Evolutionary conservation across 192 early-diverging fungal species (phyloP).

Genomic region (Endogone sp.): DNA sequence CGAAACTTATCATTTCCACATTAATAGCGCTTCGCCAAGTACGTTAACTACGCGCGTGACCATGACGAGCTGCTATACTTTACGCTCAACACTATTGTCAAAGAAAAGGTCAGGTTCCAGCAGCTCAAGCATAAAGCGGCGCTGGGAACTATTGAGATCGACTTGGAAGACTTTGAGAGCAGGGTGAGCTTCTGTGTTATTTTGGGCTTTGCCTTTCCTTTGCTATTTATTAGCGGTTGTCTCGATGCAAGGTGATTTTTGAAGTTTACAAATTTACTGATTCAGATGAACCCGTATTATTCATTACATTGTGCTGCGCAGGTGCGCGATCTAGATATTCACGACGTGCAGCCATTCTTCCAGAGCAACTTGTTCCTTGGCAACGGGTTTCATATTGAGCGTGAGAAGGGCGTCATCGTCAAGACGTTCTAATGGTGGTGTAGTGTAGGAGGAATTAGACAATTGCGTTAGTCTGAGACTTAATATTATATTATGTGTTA

Average conservation of each 20-base stretch:
- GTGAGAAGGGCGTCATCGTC: constrained; percentile 31
- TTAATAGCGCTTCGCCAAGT: constrained; percentile 72
- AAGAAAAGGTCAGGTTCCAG: constrained; percentile 72
- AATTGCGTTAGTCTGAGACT: no score
- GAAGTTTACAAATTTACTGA: background rate
- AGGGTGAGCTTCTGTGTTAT: constrained; percentile 17
- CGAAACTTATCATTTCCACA: background rate
- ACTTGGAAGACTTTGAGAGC: constrained; percentile 60
- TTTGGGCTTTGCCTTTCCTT: background rate
- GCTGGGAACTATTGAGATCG: constrained; percentile 55
- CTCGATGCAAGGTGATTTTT: background rate
- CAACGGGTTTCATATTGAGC: constrained; percentile 37
- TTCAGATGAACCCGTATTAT: constrained; percentile 3
- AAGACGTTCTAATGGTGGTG: constrained; percentile 15
- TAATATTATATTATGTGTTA: no score
- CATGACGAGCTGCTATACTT: constrained; percentile 78
- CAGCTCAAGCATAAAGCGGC: constrained; percentile 56
- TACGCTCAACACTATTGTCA: constrained; percentile 66
- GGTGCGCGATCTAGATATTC: constrained; percentile 56
- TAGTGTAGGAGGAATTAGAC: no score
- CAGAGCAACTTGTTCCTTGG: constrained; percentile 44
- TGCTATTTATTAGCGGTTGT: constrained; percentile 15
- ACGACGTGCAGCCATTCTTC: constrained; percentile 61
- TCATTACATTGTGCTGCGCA: background rate
- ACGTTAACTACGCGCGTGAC: constrained; percentile 73